Percentiles rank a stretch among this genome's conserved stretches.
Conservation (phyloP, 2,329 filamentous ascomycete species). For the Neonectria sp. region DNA sequence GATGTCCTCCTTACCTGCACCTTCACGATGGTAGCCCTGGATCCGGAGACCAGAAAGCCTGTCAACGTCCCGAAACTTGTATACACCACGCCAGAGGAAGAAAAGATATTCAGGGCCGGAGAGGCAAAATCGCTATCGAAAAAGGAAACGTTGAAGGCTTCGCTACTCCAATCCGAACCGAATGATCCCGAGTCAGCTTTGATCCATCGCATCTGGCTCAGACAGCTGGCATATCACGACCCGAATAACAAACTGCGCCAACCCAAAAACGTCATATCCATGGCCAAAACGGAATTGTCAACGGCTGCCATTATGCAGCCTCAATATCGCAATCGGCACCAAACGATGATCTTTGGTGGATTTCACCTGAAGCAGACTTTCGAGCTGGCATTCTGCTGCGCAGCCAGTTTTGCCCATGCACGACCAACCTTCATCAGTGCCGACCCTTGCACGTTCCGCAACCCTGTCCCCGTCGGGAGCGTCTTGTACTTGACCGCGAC, state of each 20-base stretch:
- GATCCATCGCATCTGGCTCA: conserved; percentile 50
- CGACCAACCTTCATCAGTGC: conserved; percentile 50
- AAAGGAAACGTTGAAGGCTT: conserved; percentile 43
- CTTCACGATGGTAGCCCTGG: conserved; percentile 51
- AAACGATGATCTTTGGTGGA: conserved; percentile 51
- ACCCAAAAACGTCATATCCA: conserved; percentile 45
- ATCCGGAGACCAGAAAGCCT: conserved; percentile 48
- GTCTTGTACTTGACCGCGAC: conserved; percentile 49
- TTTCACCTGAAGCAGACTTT: conserved; percentile 52
- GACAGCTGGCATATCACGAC: conserved; percentile 49
- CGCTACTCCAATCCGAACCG: conserved; percentile 46
- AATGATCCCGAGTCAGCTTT: conserved; percentile 49
- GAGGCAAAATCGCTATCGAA: conserved; percentile 47
- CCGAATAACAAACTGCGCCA: conserved; percentile 47
- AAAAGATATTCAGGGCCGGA: conserved; percentile 46
- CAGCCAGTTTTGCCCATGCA: conserved; percentile 51
- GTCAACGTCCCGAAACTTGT: conserved; percentile 44
- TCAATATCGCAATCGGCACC: conserved; percentile 49
- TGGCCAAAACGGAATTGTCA: conserved; percentile 47
- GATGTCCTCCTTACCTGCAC: conserved; percentile 62
- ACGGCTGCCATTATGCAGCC: conserved; percentile 51
- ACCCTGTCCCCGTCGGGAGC: conserved; percentile 49
- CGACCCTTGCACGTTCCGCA: conserved; percentile 50
- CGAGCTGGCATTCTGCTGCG: conserved; percentile 51
- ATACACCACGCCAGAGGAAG: conserved; percentile 47